phyloP scores from a whole-genome alignment of 768 basidiomycete genomes.

The Naganishia vaughanmartiniae region DNA sequence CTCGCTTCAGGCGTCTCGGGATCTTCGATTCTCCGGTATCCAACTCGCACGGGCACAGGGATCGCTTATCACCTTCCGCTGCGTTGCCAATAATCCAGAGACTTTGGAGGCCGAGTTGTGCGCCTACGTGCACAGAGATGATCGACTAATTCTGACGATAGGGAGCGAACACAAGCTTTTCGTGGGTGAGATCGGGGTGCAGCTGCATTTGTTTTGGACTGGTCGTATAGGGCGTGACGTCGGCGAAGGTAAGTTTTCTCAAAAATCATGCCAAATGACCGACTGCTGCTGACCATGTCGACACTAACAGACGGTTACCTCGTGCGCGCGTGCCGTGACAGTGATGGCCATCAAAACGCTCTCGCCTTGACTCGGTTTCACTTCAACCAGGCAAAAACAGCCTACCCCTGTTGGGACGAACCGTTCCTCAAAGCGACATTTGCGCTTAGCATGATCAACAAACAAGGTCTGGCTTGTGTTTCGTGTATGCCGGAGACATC shows the following conservation, averaged over 20 bases:
- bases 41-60: not conserved
- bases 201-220: not conserved
- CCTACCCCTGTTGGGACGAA: slow-evolving; percentile 20
- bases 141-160: not conserved
- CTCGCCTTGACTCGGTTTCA: slow-evolving; percentile 2
- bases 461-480: not conserved
- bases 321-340: not conserved
- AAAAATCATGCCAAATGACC: not conserved
- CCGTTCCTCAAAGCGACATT: slow-evolving; percentile 12
- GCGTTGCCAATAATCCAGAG: not conserved
- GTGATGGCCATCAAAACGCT: not conserved
- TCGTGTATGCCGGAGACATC: slow-evolving; percentile 22
- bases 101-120: not conserved
- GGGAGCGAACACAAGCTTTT: not conserved
- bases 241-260: not conserved
- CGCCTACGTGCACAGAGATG: not conserved
- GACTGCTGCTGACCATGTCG: not conserved
- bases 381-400: not conserved
- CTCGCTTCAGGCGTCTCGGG: not conserved
- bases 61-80: not conserved
- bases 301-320: not conserved
- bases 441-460: slow-evolving; percentile 3
- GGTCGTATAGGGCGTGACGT: not conserved
- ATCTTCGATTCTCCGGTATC: not conserved
- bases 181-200: not conserved